Base-by-base conservation (phyloP, 2,329 filamentous ascomycete genomes). In the Claviceps sp. region DNA sequence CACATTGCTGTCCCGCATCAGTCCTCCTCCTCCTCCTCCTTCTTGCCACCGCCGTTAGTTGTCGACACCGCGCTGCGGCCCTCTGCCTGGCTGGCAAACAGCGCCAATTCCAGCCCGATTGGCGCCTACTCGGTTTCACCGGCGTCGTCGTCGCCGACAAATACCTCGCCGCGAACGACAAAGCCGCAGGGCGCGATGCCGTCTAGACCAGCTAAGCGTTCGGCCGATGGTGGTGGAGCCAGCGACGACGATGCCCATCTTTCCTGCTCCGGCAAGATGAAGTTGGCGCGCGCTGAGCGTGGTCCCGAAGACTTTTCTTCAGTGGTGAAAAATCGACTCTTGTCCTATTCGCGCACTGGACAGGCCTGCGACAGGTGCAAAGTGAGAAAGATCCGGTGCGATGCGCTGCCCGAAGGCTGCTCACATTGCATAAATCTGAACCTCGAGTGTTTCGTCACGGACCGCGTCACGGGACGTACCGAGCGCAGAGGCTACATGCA, bases 351-450 rank as follows among this genome's bases (percentile, higher is more conserved):
- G 19, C 71, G 77, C 53, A 94, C 88, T 0, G 88, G 88, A 10
- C 88, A 94, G 70, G 88, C 88, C 37, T 94, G 88, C 74, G 88
- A 94, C 68, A 77, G 89, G 52, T 94, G 89, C 76, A 93, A 91
- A 77, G 85, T 87, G 67, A 81, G 89, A 59, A 95, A 95, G 70
- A 94, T 94, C 61, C 81, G 87, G 63, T 94, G 89, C 73, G 89
- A 94, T 71, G 84, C 82, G 51, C 74, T 85, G 42, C 81, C 85
- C 37, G 84, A 87, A 58, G 89, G 87, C 56, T 95, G 89, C 70
- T 87, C 86, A 56, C 85, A 87, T 60, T 95, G 89, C 70, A 72
- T 80, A 59, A 82, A 85, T 66, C 85, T 87, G 64, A 82, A 81
- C 57, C 80, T 85, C 60, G 80, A 87, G 62, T 95, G 89, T 70